Percentiles rank a stretch among this genome's conserved stretches.
phyloP scores from a whole-genome alignment of 345 rosid genomes.

The Brassica juncea region DNA sequence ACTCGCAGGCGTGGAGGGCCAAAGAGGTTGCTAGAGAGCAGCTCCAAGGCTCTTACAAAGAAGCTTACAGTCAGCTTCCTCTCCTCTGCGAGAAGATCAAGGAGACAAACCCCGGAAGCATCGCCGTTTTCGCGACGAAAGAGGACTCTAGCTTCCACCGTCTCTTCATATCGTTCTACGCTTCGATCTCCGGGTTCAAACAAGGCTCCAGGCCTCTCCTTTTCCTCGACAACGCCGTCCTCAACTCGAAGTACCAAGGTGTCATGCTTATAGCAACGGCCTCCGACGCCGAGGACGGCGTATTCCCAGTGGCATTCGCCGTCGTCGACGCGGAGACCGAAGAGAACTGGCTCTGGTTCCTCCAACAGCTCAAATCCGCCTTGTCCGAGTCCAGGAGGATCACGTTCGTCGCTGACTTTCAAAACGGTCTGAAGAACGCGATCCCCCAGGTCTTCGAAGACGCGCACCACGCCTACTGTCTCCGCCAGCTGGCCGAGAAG shows the following conservation, averaged over 20 bases:
- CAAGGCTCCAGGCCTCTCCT: conserved; percentile 91
- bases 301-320: conserved; percentile 82
- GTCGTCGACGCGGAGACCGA: conserved; percentile 81
- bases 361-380: conserved; percentile 69
- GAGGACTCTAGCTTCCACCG: conserved; percentile 92
- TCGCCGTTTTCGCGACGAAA: conserved; percentile 72
- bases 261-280: conserved; percentile 68
- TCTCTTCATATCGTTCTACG: conserved; percentile 80
- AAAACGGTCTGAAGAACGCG: conserved; percentile 69
- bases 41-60: conserved; percentile 90
- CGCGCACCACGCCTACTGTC: conserved; percentile 77
- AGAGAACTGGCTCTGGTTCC: conserved; percentile 89
- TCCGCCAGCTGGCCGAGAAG: conserved; percentile 80
- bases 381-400: conserved; percentile 52
- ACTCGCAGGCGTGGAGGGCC: conserved; percentile 95
- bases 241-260: conserved; percentile 87
- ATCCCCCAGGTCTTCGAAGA: conserved; percentile 66
- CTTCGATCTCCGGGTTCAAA: conserved; percentile 75
- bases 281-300: conserved; percentile 78
- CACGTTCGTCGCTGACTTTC: conserved; percentile 83
- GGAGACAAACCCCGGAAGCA: conserved; percentile 94
- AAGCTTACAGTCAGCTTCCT: conserved; percentile 80
- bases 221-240: conserved; percentile 68
- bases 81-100: conserved; percentile 80
- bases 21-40: conserved; percentile 93